Conservation (phyloP, 805 yeast genomes). For the Candida qinlingensis region DNA sequence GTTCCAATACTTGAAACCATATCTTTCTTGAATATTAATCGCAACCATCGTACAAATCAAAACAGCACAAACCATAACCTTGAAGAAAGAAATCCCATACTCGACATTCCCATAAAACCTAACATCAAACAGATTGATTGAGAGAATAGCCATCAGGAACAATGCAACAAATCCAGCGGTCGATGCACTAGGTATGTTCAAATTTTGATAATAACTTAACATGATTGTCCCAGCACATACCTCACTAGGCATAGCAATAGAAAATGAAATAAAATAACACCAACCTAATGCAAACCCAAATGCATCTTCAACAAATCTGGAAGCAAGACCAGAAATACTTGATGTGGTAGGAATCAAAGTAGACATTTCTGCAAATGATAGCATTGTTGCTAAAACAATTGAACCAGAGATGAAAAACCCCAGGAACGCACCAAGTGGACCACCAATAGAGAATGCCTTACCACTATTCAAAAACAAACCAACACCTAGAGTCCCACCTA, state of each 20-base stretch:
- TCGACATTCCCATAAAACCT: conserved; percentile 72
- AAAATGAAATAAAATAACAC: conserved; percentile 67
- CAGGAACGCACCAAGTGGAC: conserved; percentile 69
- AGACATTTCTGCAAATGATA: conserved; percentile 77
- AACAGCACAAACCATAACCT: conserved; percentile 46
- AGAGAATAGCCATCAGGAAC: conserved; percentile 40
- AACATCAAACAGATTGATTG: conserved; percentile 61
- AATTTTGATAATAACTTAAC: conserved; percentile 58
- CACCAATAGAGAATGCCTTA: conserved; percentile 66
- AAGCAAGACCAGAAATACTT: conserved; percentile 69
- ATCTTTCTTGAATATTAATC: conserved; percentile 40
- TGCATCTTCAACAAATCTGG: conserved; percentile 73
- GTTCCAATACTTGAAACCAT: conserved; percentile 75
- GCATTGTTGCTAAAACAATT: conserved; percentile 62
- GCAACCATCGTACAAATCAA: conserved; percentile 62
- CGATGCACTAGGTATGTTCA: conserved; percentile 43
- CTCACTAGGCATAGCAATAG: conserved; percentile 72
- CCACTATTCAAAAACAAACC: conserved; percentile 69
- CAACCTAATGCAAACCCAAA: conserved; percentile 73
- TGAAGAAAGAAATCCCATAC: conserved; percentile 53
- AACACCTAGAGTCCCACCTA: conserved; percentile 77
- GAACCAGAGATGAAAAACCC: conserved; percentile 63
- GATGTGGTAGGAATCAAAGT: conserved; percentile 75
- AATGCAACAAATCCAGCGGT: conserved; percentile 66
- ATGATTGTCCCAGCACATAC: conserved; percentile 75